Percentiles rank a stretch among this genome's conserved stretches.
Evolutionary conservation across 805 yeast genomes (phyloP).

Genomic region (Tetrapisispora arboricola): DNA sequence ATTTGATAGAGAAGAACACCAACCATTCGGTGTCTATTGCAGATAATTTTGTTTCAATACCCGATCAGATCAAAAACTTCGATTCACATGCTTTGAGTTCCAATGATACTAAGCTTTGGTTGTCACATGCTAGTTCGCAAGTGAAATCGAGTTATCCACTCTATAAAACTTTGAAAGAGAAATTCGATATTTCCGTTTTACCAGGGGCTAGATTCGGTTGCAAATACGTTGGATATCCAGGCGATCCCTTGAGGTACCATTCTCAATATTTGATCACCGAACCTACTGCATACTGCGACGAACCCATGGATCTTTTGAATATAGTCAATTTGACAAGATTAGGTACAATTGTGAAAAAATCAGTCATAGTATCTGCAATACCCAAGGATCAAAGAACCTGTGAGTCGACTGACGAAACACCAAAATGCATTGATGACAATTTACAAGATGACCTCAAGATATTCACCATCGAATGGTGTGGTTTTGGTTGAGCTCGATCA

Average conservation of each 20-base stretch:
- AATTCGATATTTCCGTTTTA: constrained; percentile 17
- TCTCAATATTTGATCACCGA: constrained; percentile 65
- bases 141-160: neutral
- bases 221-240: constrained; percentile 81
- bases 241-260: constrained; percentile 86
- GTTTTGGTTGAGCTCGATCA: constrained; percentile 56
- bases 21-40: too few relatives aligned
- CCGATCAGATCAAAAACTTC: too few relatives aligned
- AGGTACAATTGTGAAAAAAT: constrained; percentile 86
- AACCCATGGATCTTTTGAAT: constrained; percentile 40
- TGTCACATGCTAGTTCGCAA: too few relatives aligned
- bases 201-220: constrained; percentile 94
- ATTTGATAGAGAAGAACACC: too few relatives aligned
- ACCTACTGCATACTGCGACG: constrained; percentile 34
- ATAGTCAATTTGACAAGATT: constrained; percentile 80
- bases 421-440: too few relatives aligned
- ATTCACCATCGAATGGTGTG: constrained; percentile 92
- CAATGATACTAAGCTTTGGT: too few relatives aligned
- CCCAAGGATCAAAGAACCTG: neutral
- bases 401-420: too few relatives aligned
- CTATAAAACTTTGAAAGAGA: neutral
- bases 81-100: too few relatives aligned
- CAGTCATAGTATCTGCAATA: constrained; percentile 51
- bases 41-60: too few relatives aligned
- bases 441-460: constrained; percentile 30